Evolutionary conservation across 163 green algal species (phyloP).

Genomic region (Volvox carteri): DNA sequence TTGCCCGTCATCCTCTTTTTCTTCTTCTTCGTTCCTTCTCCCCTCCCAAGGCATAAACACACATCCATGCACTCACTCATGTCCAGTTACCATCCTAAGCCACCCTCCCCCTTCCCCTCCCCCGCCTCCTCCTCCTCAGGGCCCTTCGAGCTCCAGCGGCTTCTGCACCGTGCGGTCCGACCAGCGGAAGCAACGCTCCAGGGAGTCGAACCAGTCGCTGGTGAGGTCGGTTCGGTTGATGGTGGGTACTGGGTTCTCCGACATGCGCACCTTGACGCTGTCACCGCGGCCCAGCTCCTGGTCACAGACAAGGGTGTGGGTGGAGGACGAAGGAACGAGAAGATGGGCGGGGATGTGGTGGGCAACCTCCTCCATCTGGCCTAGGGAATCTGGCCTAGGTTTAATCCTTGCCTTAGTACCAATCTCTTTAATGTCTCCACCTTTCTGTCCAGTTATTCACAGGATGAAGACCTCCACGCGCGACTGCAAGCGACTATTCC

Average conservation of each 20-base stretch:
- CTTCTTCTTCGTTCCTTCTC: too few species aligned
- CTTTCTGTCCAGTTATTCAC: too few species aligned
- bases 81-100: background rate
- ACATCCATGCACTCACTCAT: too few species aligned
- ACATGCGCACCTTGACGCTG: slow-evolving; percentile 90
- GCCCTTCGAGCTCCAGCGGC: slow-evolving; percentile 22
- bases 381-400: too few species aligned
- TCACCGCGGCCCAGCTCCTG: slow-evolving; percentile 90
- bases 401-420: too few species aligned
- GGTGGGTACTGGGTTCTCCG: slow-evolving; percentile 94
- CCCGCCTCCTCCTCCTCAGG: background rate
- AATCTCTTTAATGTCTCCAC: too few species aligned
- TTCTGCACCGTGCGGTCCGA: slow-evolving; percentile 87
- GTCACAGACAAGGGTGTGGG: background rate
- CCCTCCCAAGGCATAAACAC: too few species aligned
- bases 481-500: too few species aligned
- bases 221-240: slow-evolving; percentile 96
- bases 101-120: background rate
- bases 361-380: too few species aligned
- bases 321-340: background rate
- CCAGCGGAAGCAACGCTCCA: slow-evolving; percentile 94
- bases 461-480: too few species aligned
- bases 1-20: too few species aligned
- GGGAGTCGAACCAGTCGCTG: slow-evolving; percentile 93
- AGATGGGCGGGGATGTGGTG: background rate